These are phyloP conservation scores for Aspergillus nanangensis DNA, from an alignment of 495 filamentous ascomycete genomes.

Conservation along the genomic window DNA sequence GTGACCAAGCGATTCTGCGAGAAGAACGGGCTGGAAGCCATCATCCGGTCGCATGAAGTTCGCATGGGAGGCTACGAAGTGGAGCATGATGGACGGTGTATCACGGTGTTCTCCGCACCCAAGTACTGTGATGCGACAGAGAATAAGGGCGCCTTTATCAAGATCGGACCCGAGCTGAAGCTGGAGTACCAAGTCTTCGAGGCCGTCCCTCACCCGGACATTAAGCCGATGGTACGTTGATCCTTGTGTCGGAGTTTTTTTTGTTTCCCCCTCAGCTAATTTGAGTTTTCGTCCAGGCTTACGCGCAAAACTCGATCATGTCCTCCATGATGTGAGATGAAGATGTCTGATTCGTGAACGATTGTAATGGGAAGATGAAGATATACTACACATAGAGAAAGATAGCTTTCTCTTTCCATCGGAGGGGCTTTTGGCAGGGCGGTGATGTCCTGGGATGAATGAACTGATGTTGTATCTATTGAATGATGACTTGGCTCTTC, in stretches of 20 bases:
- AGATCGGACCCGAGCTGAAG: slow-evolving; percentile 88
- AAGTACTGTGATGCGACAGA: slow-evolving; percentile 97
- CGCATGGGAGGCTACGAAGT: slow-evolving; percentile 97
- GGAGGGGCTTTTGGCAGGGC: too few species aligned
- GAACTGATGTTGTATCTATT: slow-evolving; percentile 1
- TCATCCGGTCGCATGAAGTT: slow-evolving; percentile 97
- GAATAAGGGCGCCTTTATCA: slow-evolving; percentile 98
- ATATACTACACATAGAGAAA: too few species aligned
- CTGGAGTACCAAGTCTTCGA: slow-evolving; percentile 89
- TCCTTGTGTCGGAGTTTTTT: neutral
- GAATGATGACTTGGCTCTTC: slow-evolving; percentile 6
- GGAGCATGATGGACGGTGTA: slow-evolving; percentile 93
- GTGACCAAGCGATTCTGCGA: slow-evolving; percentile 97
- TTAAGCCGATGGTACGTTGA: slow-evolving; percentile 81
- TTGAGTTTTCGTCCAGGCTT: slow-evolving; percentile 48
- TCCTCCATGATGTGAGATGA: slow-evolving; percentile 52
- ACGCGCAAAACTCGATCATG: slow-evolving; percentile 76
- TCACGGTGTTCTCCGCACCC: slow-evolving; percentile 98
- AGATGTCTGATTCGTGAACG: too few species aligned
- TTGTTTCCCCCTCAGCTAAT: slow-evolving; percentile 21
- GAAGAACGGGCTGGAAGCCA: slow-evolving; percentile 85
- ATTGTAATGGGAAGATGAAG: neutral
- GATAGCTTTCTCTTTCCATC: too few species aligned
- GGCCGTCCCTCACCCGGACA: slow-evolving; percentile 91
- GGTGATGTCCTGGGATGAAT: too few species aligned